A percentile compares a stretch with the other conserved stretches of the same genome.
phyloP scores from a whole-genome alignment of 73 alveolate species.

The Halteria grandinella region DNA sequence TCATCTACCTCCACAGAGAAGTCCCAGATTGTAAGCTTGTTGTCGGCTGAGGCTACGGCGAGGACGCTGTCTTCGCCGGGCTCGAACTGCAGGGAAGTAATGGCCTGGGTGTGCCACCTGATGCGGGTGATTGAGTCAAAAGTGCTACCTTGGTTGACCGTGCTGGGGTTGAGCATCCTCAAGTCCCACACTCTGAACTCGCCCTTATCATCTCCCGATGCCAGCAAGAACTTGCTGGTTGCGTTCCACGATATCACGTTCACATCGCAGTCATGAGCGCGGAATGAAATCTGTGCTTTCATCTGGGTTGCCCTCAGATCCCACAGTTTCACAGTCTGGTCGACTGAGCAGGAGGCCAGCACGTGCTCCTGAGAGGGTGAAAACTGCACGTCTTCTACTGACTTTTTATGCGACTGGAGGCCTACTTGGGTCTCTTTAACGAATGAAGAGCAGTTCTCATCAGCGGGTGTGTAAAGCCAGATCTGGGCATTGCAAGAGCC shows the following conservation, averaged over 20 bases:
- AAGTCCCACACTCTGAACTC: constrained; percentile 94
- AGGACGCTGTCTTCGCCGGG: constrained; percentile 90
- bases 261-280: constrained; percentile 91
- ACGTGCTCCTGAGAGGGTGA: constrained; percentile 88
- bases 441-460: constrained; percentile 77
- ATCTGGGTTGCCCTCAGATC: constrained; percentile 78
- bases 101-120: constrained; percentile 94
- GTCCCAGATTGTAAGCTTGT: constrained; percentile 90
- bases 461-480: constrained; percentile 72
- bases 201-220: constrained; percentile 94
- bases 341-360: constrained; percentile 90
- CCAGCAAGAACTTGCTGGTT: constrained; percentile 74
- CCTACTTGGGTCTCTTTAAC: constrained; percentile 40
- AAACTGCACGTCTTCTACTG: constrained; percentile 91
- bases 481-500: constrained; percentile 85
- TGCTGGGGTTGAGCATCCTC: constrained; percentile 56
- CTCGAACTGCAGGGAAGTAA: constrained; percentile 85
- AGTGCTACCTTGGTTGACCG: neutral
- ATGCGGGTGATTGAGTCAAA: constrained; percentile 84
- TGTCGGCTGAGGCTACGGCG: constrained; percentile 91
- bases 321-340: constrained; percentile 89
- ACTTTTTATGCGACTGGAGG: constrained; percentile 70
- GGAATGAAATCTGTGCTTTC: constrained; percentile 72
- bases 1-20: constrained; percentile 93
- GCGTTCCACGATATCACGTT: constrained; percentile 92